Evolutionary conservation across 176 grass and related monocot genomes (phyloP), one percentile per base, ranked within the genome.

Genomic region (Elymus sibiricus): DNA sequence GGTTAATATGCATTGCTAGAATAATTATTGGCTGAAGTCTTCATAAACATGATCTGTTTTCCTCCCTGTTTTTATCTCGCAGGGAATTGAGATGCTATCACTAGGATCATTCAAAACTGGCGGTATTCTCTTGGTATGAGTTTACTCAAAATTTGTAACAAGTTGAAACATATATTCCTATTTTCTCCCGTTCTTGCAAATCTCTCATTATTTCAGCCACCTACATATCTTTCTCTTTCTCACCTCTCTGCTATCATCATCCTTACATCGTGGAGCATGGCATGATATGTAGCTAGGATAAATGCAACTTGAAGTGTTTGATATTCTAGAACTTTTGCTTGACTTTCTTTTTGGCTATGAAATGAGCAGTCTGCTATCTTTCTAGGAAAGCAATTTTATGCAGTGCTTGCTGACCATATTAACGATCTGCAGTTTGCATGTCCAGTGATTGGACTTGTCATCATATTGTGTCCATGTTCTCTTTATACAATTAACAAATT

Each of bases 81-180:
- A 98, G 92, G 97, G 97, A 34, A 95, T 98, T 68, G 94, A 98
- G 65, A 98, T 98, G 94, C 87, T 98, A 13, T 98, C 97, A 19
- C 79, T 98, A 76, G 97, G 97, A 75, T 98, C 97, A 67, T 98
- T 98, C 74, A 98, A 94, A 90, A 98, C 93, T 29, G 97, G 97
- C 84, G 97, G 88, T 13, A 98, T 98, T 94, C 94, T 98, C 42
- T 89, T 98, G 91, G 97, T 98, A 86, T 61, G 92, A 21, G 43
- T 38, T 82, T 15, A 56, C 35, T 34, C 38, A 32, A 35, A 74
- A 22, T 56, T 87, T 29, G 8, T 35, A 38, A 24, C 6, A 34
- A 58, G 56, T 15, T 79, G 43, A 79, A 74, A 73, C 74, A 19
- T 71, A 51, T 51, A 26, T 21, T 63, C 53, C 22, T 66, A 22